phyloP scores from a whole-genome alignment of 225 moss, liverwort and hornwort species.

The Pseudisothecium myosuroides region DNA sequence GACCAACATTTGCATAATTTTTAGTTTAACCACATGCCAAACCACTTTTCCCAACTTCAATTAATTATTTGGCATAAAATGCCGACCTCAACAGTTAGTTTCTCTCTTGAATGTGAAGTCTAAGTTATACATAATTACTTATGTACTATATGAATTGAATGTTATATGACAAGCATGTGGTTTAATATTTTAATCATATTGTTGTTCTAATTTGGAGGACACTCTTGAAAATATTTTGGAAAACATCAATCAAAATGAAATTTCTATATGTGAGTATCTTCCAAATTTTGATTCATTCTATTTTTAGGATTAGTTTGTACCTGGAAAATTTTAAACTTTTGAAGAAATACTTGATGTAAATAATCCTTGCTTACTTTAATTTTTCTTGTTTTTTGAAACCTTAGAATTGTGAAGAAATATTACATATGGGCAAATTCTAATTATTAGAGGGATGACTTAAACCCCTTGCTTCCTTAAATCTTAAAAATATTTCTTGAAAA shows the following conservation, averaged over 20 bases:
- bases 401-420: background rate
- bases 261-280: background rate
- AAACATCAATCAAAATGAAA: background rate
- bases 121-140: background rate
- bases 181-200: background rate
- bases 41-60: background rate
- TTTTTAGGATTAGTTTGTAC: too few species aligned
- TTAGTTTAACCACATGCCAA: too few species aligned
- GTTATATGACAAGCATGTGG: fast-evolving
- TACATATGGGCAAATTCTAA: background rate
- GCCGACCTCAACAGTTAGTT: fast-evolving
- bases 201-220: background rate
- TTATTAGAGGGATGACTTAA: too few species aligned
- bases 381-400: background rate
- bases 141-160: background rate
- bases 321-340: background rate
- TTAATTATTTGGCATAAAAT: background rate
- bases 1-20: too few species aligned
- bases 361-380: background rate
- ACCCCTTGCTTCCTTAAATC: background rate
- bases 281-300: background rate
- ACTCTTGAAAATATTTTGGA: background rate
- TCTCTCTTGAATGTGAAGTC: background rate
- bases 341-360: background rate
- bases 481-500: background rate